These are phyloP conservation scores for Claviceps citrina DNA, from an alignment of 2,329 filamentous ascomycete species.

Conservation along the genomic window DNA sequence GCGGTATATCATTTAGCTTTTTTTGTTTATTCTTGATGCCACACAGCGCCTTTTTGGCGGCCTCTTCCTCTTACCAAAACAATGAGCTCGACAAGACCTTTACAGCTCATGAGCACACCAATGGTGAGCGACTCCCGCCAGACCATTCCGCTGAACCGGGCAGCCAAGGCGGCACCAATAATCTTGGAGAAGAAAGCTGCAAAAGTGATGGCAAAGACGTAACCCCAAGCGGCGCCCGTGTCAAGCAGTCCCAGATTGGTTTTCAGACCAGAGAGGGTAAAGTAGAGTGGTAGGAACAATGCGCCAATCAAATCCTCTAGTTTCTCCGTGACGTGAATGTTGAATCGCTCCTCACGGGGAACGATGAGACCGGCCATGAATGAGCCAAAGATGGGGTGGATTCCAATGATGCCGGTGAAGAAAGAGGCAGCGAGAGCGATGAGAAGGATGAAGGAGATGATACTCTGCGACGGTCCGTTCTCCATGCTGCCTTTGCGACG, in stretches of 20 bases:
- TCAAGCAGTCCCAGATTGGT: conserved; percentile 78
- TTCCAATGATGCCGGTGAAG: conserved; percentile 78
- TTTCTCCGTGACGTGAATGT: conserved; percentile 84
- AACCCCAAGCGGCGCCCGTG: conserved; percentile 72
- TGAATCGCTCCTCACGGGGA: conserved; percentile 77
- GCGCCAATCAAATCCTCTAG: conserved; percentile 80
- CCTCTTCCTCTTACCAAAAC: conserved; percentile 49
- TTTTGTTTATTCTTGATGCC: neutral
- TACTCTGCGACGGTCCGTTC: conserved; percentile 73
- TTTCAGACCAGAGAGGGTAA: conserved; percentile 77
- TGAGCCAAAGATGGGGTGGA: conserved; percentile 87
- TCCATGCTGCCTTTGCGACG: conserved; percentile 61
- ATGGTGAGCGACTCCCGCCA: conserved; percentile 87
- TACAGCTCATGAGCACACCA: conserved; percentile 88
- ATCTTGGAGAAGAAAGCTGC: conserved; percentile 81
- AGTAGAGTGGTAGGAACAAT: conserved; percentile 80
- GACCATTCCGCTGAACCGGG: conserved; percentile 57
- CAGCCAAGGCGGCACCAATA: conserved; percentile 64
- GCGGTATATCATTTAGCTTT: neutral
- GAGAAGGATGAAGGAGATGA: conserved; percentile 69
- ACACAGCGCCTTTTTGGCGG: neutral
- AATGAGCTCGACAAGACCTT: conserved; percentile 86
- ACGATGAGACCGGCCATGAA: conserved; percentile 83
- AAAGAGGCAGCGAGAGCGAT: conserved; percentile 66
- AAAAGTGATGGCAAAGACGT: conserved; percentile 67